Evolutionary conservation across 2,329 filamentous ascomycete genomes (phyloP).

Genomic region (Colletotrichum endophyticum): DNA sequence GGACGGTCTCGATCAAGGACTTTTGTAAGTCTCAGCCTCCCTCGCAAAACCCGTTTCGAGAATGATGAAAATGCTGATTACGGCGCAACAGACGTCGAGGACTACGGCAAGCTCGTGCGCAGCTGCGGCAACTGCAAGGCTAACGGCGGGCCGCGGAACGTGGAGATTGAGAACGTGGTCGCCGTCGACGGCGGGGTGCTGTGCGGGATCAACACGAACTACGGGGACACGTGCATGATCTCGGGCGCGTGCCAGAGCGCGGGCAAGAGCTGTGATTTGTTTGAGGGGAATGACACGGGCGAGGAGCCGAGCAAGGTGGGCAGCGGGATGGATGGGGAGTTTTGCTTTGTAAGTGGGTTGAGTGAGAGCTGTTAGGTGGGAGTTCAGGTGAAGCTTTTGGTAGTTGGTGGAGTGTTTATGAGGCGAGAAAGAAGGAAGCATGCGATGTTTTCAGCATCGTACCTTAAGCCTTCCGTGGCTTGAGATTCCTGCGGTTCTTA

Average conservation of each 20-base stretch:
- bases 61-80: too few species aligned
- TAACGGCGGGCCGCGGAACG: slow-evolving; percentile 28
- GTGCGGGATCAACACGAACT: slow-evolving; percentile 37
- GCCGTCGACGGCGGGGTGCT: slow-evolving; percentile 35
- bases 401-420: background rate
- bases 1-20: slow-evolving; percentile 40
- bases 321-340: slow-evolving; percentile 35
- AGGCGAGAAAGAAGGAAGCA: background rate
- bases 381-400: background rate
- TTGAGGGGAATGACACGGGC: slow-evolving; percentile 36
- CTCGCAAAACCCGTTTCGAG: too few species aligned
- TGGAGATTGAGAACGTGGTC: slow-evolving; percentile 39
- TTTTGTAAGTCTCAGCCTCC: slow-evolving; percentile 29
- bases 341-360: slow-evolving; percentile 6
- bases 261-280: slow-evolving; percentile 23
- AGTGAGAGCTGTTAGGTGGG: background rate
- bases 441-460: background rate
- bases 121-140: slow-evolving; percentile 49
- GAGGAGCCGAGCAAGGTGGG: slow-evolving; percentile 40
- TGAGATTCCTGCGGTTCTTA: background rate
- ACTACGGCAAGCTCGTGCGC: slow-evolving; percentile 55
- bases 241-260: slow-evolving; percentile 17
- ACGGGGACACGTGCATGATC: slow-evolving; percentile 24
- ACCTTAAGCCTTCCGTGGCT: background rate
- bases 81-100: slow-evolving; percentile 28